Evolutionary conservation across 2,329 filamentous ascomycete genomes (phyloP), one percentile per base, ranked within the genome.

Genomic region (Mycosphaerella sp.): DNA sequence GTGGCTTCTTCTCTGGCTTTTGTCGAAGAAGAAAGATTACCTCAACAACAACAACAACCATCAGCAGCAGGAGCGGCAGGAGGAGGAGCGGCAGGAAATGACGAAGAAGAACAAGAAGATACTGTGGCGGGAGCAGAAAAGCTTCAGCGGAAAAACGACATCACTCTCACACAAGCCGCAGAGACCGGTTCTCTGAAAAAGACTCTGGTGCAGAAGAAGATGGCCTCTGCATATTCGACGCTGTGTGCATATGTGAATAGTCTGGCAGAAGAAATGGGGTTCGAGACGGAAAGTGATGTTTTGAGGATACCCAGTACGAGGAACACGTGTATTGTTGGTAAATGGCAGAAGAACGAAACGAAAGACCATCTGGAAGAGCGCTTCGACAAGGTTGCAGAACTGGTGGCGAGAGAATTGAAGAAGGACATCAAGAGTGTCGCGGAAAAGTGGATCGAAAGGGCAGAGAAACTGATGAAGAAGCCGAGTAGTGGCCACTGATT

Each of bases 221-320:
- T 73, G 54, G 77, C 78, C 9, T 95, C 89, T 3, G 85, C 87
- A 26, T 96, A 95, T 69, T 85, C 89, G 0, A 87, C 86, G 1
- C 79, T 98, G 12, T 89, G 92, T 17, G 81, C 81, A 46, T 96
- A 92, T 80, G 83, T 90, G 0, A 76, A 81, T 17, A 74, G 76
- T 29, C 78, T 98, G 41, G 84, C 87, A 0, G 74, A 76, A 32
- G 84, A 87, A 54, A 82, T 89, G 59, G 87, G 87, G 1, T 95
- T 85, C 77, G 72, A 77, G 4, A 79, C 88, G 0, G 89, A 97
- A 71, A 87, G 80, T 59, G 92, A 95, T 64, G 84, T 93, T 76
- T 71, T 98, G 64, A 79, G 92, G 44, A 97, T 98, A 58, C 93
- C 93, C 0, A 95, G 88, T 69, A 96, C 92, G 39, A 78, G 93